These are phyloP conservation scores for Exophiala viscosa DNA, from an alignment of 2,329 filamentous ascomycete genomes.

Conservation along the genomic window DNA sequence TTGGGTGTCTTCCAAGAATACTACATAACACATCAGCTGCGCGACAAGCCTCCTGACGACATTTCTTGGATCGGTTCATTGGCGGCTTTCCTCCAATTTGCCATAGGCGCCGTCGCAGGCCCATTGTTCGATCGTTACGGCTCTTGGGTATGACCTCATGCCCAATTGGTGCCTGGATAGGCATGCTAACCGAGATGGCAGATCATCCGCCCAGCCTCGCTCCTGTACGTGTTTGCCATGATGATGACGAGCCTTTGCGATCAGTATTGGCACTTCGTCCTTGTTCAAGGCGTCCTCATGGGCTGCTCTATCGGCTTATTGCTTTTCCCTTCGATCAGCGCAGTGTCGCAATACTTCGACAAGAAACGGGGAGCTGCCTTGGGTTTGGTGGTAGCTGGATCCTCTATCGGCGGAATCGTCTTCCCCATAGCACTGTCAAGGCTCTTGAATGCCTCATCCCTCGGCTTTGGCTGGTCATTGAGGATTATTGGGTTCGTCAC, in stretches of 20 bases:
- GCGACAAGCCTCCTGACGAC: slow-evolving; percentile 61
- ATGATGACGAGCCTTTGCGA: slow-evolving; percentile 36
- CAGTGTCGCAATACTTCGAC: slow-evolving; percentile 48
- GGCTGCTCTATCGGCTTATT: slow-evolving; percentile 43
- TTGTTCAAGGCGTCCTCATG: slow-evolving; percentile 47
- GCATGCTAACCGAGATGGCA: neutral
- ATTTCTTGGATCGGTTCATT: slow-evolving; percentile 86
- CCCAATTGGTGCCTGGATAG: neutral
- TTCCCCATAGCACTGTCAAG: slow-evolving; percentile 49
- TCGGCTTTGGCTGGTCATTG: slow-evolving; percentile 50
- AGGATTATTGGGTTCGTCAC: slow-evolving; percentile 53
- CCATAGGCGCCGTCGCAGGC: slow-evolving; percentile 78
- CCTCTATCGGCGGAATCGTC: slow-evolving; percentile 52
- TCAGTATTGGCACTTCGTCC: slow-evolving; percentile 52
- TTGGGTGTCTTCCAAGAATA: slow-evolving; percentile 77
- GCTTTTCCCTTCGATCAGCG: slow-evolving; percentile 45
- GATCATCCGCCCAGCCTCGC: slow-evolving; percentile 48
- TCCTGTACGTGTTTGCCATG: slow-evolving; percentile 22
- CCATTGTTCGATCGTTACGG: slow-evolving; percentile 68
- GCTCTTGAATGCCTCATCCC: slow-evolving; percentile 44
- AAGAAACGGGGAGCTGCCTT: slow-evolving; percentile 47
- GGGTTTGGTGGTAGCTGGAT: slow-evolving; percentile 47
- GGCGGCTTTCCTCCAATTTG: slow-evolving; percentile 77
- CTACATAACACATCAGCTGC: slow-evolving; percentile 67
- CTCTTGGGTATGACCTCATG: slow-evolving; percentile 9